These are phyloP conservation scores for Tuber brumale DNA, from an alignment of 495 filamentous ascomycete genomes.

Conservation along the genomic window DNA sequence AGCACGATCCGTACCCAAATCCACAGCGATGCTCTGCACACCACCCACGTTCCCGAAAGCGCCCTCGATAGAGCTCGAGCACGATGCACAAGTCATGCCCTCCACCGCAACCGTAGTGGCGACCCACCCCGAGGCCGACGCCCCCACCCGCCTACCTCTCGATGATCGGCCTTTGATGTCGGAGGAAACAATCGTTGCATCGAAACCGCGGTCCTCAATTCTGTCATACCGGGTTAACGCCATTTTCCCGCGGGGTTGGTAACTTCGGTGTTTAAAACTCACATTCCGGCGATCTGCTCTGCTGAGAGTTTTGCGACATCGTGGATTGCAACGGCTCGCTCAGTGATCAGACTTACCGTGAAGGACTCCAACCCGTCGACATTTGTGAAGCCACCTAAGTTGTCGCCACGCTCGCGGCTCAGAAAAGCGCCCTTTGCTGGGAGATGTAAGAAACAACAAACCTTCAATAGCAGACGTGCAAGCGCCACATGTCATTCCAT, in stretches of 20 bases:
- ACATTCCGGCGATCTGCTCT: slow-evolving; percentile 65
- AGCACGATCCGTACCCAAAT: slow-evolving; percentile 81
- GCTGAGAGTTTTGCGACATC: slow-evolving; percentile 68
- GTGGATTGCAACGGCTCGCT: slow-evolving; percentile 82
- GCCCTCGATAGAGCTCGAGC: slow-evolving; percentile 80
- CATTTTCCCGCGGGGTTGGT: neutral
- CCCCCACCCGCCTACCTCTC: slow-evolving; percentile 41
- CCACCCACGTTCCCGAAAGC: slow-evolving; percentile 74
- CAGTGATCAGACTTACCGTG: slow-evolving; percentile 86
- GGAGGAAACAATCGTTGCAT: slow-evolving; percentile 78
- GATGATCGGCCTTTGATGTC: slow-evolving; percentile 53
- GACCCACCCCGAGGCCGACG: slow-evolving; percentile 25
- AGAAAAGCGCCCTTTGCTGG: neutral
- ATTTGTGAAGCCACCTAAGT: slow-evolving; percentile 61
- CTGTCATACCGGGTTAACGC: slow-evolving; percentile 19
- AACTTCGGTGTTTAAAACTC: slow-evolving; percentile 7
- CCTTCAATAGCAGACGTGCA: slow-evolving; percentile 87
- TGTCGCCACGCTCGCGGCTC: neutral
- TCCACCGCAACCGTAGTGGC: slow-evolving; percentile 78
- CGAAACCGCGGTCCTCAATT: slow-evolving; percentile 92
- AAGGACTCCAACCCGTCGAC: slow-evolving; percentile 74
- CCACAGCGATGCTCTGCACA: slow-evolving; percentile 83
- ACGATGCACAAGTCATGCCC: slow-evolving; percentile 96
- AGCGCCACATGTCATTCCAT: slow-evolving; percentile 95
- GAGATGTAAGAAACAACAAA: slow-evolving; percentile 50